These are phyloP conservation scores for Parietaria judaica DNA, from an alignment of 306 rosid genomes.

Conservation along the genomic window DNA sequence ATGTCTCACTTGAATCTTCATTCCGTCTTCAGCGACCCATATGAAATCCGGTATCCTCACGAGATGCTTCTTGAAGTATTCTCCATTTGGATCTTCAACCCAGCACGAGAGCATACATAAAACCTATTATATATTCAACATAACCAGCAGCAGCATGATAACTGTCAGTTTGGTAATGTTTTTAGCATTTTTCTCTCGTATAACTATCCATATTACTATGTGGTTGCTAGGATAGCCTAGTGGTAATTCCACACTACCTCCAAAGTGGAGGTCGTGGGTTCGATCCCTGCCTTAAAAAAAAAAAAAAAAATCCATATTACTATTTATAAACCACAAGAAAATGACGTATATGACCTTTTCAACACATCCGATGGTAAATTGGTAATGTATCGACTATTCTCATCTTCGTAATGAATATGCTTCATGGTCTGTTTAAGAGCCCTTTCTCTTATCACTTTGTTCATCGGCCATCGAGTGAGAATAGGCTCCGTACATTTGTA, in stretches of 20 bases:
- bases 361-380: slow-evolving; percentile 46
- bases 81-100: slow-evolving; percentile 57
- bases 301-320: too few species aligned
- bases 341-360: slow-evolving; percentile 37
- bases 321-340: too few species aligned
- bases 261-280: too few species aligned
- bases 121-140: slow-evolving; percentile 19
- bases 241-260: too few species aligned
- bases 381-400: slow-evolving; percentile 36
- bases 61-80: slow-evolving; percentile 11
- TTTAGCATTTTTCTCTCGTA: too few species aligned
- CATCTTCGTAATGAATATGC: slow-evolving; percentile 46
- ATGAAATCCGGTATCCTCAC: slow-evolving; percentile 59
- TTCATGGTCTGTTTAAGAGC: slow-evolving; percentile 62
- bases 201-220: too few species aligned
- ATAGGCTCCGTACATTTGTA: slow-evolving; percentile 48
- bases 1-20: slow-evolving; percentile 48
- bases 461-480: slow-evolving; percentile 62
- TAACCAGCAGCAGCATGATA: background rate
- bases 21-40: slow-evolving; percentile 78
- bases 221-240: too few species aligned
- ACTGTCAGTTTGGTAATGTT: too few species aligned
- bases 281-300: too few species aligned
- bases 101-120: slow-evolving; percentile 71
- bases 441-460: slow-evolving; percentile 42